Percentiles rank a stretch among this genome's conserved stretches.
Conservation (phyloP, 306 rosid species). For the Glycine tomentella region DNA sequence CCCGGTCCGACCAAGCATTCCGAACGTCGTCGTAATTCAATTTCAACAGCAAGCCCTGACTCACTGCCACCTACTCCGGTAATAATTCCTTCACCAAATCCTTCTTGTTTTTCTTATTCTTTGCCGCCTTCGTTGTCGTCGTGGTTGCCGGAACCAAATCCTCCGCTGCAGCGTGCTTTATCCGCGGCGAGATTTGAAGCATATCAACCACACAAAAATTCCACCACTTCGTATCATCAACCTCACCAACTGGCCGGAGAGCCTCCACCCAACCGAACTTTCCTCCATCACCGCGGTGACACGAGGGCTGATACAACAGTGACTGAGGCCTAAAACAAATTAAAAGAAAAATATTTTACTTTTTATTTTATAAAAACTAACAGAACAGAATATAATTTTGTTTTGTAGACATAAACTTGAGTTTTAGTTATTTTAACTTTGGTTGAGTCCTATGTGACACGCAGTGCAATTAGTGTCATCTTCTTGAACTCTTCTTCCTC, state of each 20-base stretch:
- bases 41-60: constrained; percentile 60
- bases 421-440: no score
- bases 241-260: constrained; percentile 38
- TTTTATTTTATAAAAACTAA: no score
- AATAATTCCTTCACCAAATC: constrained; percentile 19
- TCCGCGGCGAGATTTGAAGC: constrained; percentile 65
- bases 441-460: no score
- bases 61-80: constrained; percentile 14
- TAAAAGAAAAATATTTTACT: no score
- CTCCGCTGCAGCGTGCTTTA: constrained; percentile 31
- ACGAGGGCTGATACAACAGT: no score
- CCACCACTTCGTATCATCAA: constrained; percentile 60
- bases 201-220: constrained; percentile 67
- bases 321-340: no score
- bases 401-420: no score
- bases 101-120: constrained; percentile 35
- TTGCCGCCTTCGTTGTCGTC: constrained; percentile 33
- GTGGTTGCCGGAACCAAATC: constrained; percentile 3
- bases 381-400: no score
- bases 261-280: constrained; percentile 59
- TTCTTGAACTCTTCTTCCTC: constrained; percentile 39
- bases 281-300: constrained; percentile 48
- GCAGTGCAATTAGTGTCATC: no score
- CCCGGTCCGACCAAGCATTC: constrained; percentile 65
- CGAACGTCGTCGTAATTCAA: constrained; percentile 69